Percentiles rank a stretch among this genome's conserved stretches.
phyloP scores from a whole-genome alignment of 768 basidiomycete genomes.

The Flagelloscypha sp. region DNA sequence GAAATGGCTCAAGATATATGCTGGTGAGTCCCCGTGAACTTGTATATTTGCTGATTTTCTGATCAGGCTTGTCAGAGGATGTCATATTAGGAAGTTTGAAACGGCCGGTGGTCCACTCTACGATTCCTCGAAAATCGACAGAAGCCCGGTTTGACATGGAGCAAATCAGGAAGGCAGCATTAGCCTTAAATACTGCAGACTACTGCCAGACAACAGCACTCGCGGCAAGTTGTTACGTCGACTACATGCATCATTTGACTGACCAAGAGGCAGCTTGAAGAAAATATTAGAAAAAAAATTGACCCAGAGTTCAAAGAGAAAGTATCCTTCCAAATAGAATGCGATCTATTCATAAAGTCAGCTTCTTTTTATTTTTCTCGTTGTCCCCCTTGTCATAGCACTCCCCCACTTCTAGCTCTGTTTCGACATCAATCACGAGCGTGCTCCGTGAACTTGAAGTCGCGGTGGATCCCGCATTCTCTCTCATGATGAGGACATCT shows the following conservation, averaged over 20 bases:
- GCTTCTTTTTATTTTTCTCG: conserved; percentile 10
- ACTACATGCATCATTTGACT: neutral
- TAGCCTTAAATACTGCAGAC: conserved; percentile 95
- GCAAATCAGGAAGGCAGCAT: conserved; percentile 74
- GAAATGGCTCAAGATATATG: conserved; percentile 93
- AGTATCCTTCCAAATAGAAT: conserved; percentile 75
- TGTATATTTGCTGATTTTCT: conserved; percentile 7
- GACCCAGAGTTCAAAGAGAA: conserved; percentile 68
- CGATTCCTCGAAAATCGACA: conserved; percentile 53
- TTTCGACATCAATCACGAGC: conserved; percentile 73
- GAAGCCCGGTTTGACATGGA: conserved; percentile 73
- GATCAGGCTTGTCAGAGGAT: conserved; percentile 56
- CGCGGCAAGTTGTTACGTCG: conserved; percentile 44
- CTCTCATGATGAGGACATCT: conserved; percentile 64
- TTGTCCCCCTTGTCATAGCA: neutral
- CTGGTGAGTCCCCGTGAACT: conserved; percentile 42
- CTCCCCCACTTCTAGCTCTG: conserved; percentile 42
- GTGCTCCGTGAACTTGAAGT: conserved; percentile 80
- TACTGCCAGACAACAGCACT: conserved; percentile 90
- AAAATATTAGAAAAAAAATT: conserved; percentile 81
- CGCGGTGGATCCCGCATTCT: conserved; percentile 73
- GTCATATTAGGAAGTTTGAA: conserved; percentile 71
- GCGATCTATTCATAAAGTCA: conserved; percentile 85
- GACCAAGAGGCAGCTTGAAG: conserved; percentile 61
- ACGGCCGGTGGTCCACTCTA: conserved; percentile 43